Base-by-base conservation (phyloP, 192 early-diverging fungal genomes). In the Coemansia sp. region DNA sequence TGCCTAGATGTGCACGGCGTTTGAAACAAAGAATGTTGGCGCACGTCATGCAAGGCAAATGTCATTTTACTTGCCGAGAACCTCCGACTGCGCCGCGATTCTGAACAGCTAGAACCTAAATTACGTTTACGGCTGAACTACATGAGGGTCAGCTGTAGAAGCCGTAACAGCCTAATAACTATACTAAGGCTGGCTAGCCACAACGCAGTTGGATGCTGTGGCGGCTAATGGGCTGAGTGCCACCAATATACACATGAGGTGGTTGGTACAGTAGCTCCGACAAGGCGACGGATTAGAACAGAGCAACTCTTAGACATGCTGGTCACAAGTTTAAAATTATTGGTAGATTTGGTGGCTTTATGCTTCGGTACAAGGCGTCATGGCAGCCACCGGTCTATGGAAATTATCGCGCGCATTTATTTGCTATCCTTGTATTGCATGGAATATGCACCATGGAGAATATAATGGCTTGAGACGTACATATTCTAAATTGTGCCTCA, bases 381-480 rank as follows among this genome's bases (percentile, higher is more conserved):
- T 9, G 57, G 32, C 35, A 37, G 57, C 57, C 57, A 59, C 32
- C 57, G 57, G 57, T 37, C 57, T 59, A 17, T 59, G 6, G 16
- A 9, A 33, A 59, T 35, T 33, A 71, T 64, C 57, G 46, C 67
- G 63, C 43, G 65, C 67, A 69, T 69, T 37, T 55, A 16, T 21
- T n/a, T 30, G 28, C 37, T 40, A 52, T 38, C 9, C 17, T 52
- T 70, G 37, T 26, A 14, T 49, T 39, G 7, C 38, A 57, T 58
- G 38, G 23, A 17, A 46, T 50, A 64, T 62, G 60, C 43, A 38
- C 7, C 38, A 70, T 39, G 23, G 28, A 55, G 26, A 43, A 42
- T 28, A 44, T 49, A 19, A 76, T 76, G 74, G 74, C 74, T 66
- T 70, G 57, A 46, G 35, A 50, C 63, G 47, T 53, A 63, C 64